These are phyloP conservation scores for Elymus sibiricus DNA, from an alignment of 176 grass and related monocot species.

Conservation along the genomic window DNA sequence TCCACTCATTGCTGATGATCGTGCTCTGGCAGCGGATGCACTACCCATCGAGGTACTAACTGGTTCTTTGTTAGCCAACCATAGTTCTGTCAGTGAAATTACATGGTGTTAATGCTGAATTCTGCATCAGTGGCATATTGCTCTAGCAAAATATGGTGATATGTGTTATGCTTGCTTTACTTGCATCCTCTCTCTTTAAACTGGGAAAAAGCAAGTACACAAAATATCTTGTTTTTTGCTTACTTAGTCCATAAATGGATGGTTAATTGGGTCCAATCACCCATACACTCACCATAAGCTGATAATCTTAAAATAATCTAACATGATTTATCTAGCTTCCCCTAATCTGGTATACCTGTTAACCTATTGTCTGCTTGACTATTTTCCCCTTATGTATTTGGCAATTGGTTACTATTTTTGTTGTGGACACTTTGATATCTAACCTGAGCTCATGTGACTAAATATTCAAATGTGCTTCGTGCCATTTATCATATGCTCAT, in stretches of 20 bases:
- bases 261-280: not conserved
- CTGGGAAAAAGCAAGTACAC: not conserved
- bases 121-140: not conserved
- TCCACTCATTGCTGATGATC: constrained; percentile 86
- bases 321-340: not conserved
- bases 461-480: constrained; percentile 11
- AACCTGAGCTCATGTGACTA: not conserved
- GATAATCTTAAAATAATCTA: not conserved
- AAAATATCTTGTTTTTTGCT: not conserved
- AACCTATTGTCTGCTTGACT: not conserved
- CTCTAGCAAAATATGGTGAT: not conserved
- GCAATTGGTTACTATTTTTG: not conserved
- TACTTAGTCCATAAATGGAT: not conserved
- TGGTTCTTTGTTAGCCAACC: constrained; percentile 19
- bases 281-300: constrained; percentile 14
- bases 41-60: constrained; percentile 68
- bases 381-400: not conserved
- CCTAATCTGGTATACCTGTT: not conserved
- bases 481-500: constrained; percentile 15
- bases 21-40: constrained; percentile 83
- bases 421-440: constrained; percentile 12
- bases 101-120: constrained; percentile 10
- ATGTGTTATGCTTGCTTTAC: constrained; percentile 18
- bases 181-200: not conserved
- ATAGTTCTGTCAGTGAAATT: not conserved